These are phyloP conservation scores for Diaporthe aspalathi DNA, from an alignment of 2,329 filamentous ascomycete species.

Conservation along the genomic window DNA sequence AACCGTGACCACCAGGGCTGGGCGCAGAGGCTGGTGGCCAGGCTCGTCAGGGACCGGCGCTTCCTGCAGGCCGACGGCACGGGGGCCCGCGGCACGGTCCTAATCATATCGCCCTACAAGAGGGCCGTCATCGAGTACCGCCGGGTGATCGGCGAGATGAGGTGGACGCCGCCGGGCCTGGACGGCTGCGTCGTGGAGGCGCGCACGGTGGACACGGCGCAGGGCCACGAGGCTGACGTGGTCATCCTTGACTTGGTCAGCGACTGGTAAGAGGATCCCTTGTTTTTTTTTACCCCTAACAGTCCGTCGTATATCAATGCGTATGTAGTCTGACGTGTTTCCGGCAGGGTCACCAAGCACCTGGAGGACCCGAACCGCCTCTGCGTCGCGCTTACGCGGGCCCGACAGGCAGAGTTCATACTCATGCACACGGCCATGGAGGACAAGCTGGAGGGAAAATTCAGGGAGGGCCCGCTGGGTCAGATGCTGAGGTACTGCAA, in stretches of 20 bases:
- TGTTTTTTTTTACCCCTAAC: too few relatives aligned
- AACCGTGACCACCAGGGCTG: not conserved
- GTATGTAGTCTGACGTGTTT: too few relatives aligned
- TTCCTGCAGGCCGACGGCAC: conserved; percentile 49
- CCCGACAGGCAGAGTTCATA: conserved; percentile 58
- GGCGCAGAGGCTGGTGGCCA: not conserved
- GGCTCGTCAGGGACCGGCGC: conserved; percentile 38
- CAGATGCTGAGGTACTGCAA: not conserved
- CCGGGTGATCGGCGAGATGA: conserved; percentile 42
- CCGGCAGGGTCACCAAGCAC: conserved; percentile 50
- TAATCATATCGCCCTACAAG: conserved; percentile 59
- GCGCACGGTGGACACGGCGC: conserved; percentile 58
- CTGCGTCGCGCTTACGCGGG: conserved; percentile 59
- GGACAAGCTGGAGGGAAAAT: not conserved
- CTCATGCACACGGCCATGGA: conserved; percentile 56
- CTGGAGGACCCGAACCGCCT: conserved; percentile 58
- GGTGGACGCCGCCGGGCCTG: conserved; percentile 44
- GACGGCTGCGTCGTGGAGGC: conserved; percentile 52
- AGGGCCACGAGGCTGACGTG: conserved; percentile 61
- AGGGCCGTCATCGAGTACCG: conserved; percentile 52
- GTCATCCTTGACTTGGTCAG: conserved; percentile 61
- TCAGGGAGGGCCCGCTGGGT: not conserved
- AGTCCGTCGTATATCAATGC: too few relatives aligned
- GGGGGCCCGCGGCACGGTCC: conserved; percentile 51
- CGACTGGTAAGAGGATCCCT: conserved; percentile 45